phyloP scores from a whole-genome alignment of 73 alveolate genomes.

The Breviolum minutum region DNA sequence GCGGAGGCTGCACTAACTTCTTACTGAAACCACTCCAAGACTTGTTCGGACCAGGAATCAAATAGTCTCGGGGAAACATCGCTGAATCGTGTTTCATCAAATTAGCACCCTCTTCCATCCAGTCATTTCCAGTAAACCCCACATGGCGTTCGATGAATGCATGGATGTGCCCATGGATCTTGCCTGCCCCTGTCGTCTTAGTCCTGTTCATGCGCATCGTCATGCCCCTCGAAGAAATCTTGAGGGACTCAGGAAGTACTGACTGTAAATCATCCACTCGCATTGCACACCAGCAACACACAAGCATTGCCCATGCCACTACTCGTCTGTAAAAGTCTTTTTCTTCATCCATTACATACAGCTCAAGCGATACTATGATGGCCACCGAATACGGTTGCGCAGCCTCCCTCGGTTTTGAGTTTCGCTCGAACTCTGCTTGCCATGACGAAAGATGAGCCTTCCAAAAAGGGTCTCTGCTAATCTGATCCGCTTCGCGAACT shows the following conservation, averaged over 20 bases:
- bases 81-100: background rate
- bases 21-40: background rate
- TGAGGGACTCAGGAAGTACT: background rate
- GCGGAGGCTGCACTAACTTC: background rate
- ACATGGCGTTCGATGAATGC: background rate
- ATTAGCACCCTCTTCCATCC: background rate
- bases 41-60: background rate
- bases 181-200: background rate
- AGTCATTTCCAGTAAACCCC: background rate
- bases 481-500: background rate
- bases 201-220: background rate
- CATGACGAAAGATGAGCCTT: background rate
- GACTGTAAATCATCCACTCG: too few species aligned
- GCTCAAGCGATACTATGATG: background rate
- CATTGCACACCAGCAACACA: too few species aligned
- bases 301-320: background rate
- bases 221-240: background rate
- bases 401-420: background rate
- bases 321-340: background rate
- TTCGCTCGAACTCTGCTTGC: background rate
- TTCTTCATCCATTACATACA: background rate
- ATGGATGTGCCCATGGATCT: background rate
- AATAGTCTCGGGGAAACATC: background rate
- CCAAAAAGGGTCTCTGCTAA: background rate
- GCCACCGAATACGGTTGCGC: background rate